Percentiles rank a stretch among this genome's conserved stretches.
Evolutionary conservation across 2,329 filamentous ascomycete genomes (phyloP).

Genomic region (Pestalotiopsis sp.): DNA sequence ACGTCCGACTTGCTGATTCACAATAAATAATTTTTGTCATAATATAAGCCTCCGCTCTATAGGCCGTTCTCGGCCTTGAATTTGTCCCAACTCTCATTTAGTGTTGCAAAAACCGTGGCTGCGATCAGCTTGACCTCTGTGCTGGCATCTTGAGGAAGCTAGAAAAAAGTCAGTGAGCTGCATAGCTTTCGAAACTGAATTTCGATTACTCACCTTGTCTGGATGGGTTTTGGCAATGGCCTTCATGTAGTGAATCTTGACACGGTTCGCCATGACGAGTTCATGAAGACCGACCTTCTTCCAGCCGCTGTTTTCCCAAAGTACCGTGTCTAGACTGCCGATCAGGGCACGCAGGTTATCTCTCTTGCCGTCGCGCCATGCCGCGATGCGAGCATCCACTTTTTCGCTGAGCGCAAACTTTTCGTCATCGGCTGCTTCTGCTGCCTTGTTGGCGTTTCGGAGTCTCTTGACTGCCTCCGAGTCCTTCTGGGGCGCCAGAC

Average conservation of each 20-base stretch:
- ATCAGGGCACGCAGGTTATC: conserved; percentile 90
- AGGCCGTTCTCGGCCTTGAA: conserved; percentile 71
- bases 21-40: not conserved
- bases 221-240: conserved; percentile 98
- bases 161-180: conserved; percentile 17
- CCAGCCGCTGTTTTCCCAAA: conserved; percentile 94
- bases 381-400: conserved; percentile 76
- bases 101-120: conserved; percentile 65
- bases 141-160: conserved; percentile 66
- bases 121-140: conserved; percentile 70
- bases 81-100: conserved; percentile 76
- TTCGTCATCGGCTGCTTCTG: conserved; percentile 87
- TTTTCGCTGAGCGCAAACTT: conserved; percentile 86
- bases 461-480: conserved; percentile 82
- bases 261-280: conserved; percentile 88
- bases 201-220: conserved; percentile 75
- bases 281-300: conserved; percentile 96
- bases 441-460: conserved; percentile 81
- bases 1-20: not conserved
- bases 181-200: not conserved
- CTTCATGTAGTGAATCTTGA: conserved; percentile 99
- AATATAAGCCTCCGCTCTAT: not conserved
- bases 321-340: conserved; percentile 81
- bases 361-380: conserved; percentile 89
- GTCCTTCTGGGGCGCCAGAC: conserved; percentile 50